Base-by-base conservation (phyloP, 2,329 filamentous ascomycete species). In the Trichoderma breve region DNA sequence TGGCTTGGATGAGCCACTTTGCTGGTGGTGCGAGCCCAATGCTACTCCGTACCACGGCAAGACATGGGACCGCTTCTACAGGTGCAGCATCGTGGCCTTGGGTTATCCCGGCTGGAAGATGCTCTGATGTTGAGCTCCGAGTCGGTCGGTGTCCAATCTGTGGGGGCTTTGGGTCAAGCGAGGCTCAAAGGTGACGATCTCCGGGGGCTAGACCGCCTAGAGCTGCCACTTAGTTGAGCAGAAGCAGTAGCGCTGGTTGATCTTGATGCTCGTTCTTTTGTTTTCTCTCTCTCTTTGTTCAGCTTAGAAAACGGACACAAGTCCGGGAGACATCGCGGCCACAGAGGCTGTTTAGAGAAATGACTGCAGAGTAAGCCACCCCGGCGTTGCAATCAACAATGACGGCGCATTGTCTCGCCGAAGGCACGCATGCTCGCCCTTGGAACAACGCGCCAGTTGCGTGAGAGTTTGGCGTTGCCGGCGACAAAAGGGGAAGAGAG, bases 171-270 rank as follows among this genome's bases (percentile, higher is more conserved):
- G 63, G 70, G 64, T 57, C 70, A 72, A 66, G 64, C 63, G 64
- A 72, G 70, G 63, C 64, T 72, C 64, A 63, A 58, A 62, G 57
- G 64, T 30, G 63, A 72, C 64, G 64, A 68, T 68, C 70, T 58
- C 70, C 15, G 70, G 57, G 57, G 57, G 70, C 61, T 66, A 71
- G 70, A 71, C 70, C 63, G 70, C 55, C 60, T 61, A 60, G 51
- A 71, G 18, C 8, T 65, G 47, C 55, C 9, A 36, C 58, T 36
- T 61, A 28, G 62, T 65, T 55, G 26, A 69, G 28, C 34, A 68
- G 26, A 58, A n/a, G 65, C 65, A 47, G 65, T 57, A 47, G 34
- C 18, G 51, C 26, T 55, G 47, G 63, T 24, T 57, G 61, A 36
- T 36, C 24, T 55, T 32, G 47, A 39, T 36, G 21, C 47, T 36